Base-by-base conservation (phyloP, 108 stramenopile species). In the Nannochloropsis salina region DNA sequence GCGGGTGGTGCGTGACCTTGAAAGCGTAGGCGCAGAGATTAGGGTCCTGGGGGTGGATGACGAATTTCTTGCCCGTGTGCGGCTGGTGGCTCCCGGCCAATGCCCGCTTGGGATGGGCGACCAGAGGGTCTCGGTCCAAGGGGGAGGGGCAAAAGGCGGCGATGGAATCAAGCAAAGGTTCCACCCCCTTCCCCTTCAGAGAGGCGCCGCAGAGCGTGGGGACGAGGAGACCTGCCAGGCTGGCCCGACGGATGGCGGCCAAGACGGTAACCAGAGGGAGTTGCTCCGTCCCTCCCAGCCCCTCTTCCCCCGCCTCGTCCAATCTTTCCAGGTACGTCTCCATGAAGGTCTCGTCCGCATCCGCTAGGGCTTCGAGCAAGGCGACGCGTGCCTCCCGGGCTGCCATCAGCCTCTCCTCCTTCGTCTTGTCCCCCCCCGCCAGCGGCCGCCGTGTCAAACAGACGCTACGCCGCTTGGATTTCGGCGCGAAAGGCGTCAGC, bases 1-100 rank as follows among this genome's bases (percentile, higher is more conserved):
- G 96, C 84, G 94, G 96, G 93, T 99, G 97, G 87, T 93, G 95
- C 81, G 96, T 96, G 85, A 99, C 93, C 94, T 99, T 98, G 94
- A 99, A 99, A n/a, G 95, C 96, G 79, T 96, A 92, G 41, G 96
- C 98, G 31, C 94, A 82, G 20, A 82, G 8, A 82, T 82, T 82
- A 5, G 42, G 82, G 6, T 42, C 41, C 42, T 4, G 4, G 21
- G 42, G 82, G 82, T 42, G 5, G 15, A 42, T 41, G 15, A 18
- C 41, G 0, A 45, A 12, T 31, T 86, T 40, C 83, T 89, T 79
- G 11, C 84, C 61, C 61, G 15, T 45, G 42, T 43, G 42, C 18
- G 40, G 42, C 82, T 86, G 44, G 81, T 86, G 86, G 80, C 83
- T 87, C 83, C 87, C 84, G 9, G 82, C 86, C 6, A 40, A 44